Conservation (phyloP, 805 yeast genomes). For the Huiozyma naganishii region DNA sequence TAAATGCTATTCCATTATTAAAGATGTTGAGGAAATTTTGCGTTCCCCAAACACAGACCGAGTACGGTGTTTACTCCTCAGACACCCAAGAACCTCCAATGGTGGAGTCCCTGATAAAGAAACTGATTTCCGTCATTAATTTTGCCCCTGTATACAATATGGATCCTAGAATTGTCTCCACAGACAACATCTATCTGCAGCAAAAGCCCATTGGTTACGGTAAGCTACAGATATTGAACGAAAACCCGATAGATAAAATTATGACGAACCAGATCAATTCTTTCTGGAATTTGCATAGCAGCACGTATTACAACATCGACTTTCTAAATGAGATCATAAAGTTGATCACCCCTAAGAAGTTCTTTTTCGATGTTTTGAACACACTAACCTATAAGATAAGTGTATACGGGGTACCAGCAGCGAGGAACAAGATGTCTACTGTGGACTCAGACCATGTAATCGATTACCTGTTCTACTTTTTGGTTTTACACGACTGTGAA, state of each 20-base stretch:
- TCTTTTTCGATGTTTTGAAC: slow-evolving; percentile 18
- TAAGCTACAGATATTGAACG: slow-evolving; percentile 19
- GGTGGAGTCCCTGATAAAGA: slow-evolving; percentile 17
- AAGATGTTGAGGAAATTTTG: slow-evolving; percentile 18
- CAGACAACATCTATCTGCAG: slow-evolving; percentile 19
- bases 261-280: slow-evolving; percentile 27
- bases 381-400: slow-evolving; percentile 19
- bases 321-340: slow-evolving; percentile 20
- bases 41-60: slow-evolving; percentile 13
- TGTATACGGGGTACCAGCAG: slow-evolving; percentile 17
- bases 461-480: slow-evolving; percentile 23
- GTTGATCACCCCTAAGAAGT: slow-evolving; percentile 20
- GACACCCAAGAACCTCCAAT: slow-evolving; percentile 22
- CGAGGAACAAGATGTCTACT: slow-evolving; percentile 15
- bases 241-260: slow-evolving; percentile 24
- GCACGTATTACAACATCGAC: slow-evolving; percentile 27
- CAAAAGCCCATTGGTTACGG: slow-evolving; percentile 19
- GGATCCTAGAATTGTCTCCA: slow-evolving; percentile 16
- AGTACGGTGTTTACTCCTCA: slow-evolving; percentile 24
- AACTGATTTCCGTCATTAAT: slow-evolving; percentile 12
- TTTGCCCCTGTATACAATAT: slow-evolving; percentile 21
- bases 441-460: slow-evolving; percentile 18
- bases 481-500: slow-evolving; percentile 22
- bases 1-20: slow-evolving; percentile 19
- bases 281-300: slow-evolving; percentile 29